Evolutionary conservation across 495 filamentous ascomycete species (phyloP), one percentile per base, ranked within the genome.

Genomic region (Antarctomyces pellizariae): DNA sequence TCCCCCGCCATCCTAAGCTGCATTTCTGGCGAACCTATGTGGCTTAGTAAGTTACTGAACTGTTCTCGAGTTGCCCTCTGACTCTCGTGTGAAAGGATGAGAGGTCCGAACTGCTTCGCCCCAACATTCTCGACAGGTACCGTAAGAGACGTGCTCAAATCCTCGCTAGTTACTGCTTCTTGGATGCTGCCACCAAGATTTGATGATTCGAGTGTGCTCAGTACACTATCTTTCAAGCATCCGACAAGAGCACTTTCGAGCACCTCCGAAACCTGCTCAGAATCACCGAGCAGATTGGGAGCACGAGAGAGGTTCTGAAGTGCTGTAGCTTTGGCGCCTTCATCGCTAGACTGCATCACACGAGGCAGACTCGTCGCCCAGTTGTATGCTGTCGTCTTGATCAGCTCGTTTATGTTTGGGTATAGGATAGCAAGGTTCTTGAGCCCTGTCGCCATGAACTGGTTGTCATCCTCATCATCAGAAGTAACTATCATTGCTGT

Each of bases 291-390:
- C 5, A 91, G 43, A n/a, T 64, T 55, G 31, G 71, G 75, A 0
- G 75, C 68, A 21, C 68, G 65, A 3, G 70, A 67, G 22, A 95
- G 63, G 34, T 76, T 72, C 17, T 61, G 55, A 26, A 92, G 64
- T 11, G 66, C 68, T 37, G 62, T 59, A 21, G 67, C 57, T 41
- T 86, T 90, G 17, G 66, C 48, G 5, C 49, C 57, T 35, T 93
- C 79, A 30, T 99, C 84, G 30, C 67, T 75, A 13, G 69, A 66
- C 43, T 82, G 76, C 65, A 93, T 86, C 7, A 76, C 47, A 19
- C 79, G 59, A 2, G 89, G 75, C 15, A 95, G 61, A 10, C 74
- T 62, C 2, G 65, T 62, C 9, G 86, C 57, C 83, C 82, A 92
- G 20, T 62, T 66, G 45, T 90, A 74, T 3, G 90, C 46, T 1